Conservation (phyloP, 441 rosid genomes). For the Metrosideros polymorpha region DNA sequence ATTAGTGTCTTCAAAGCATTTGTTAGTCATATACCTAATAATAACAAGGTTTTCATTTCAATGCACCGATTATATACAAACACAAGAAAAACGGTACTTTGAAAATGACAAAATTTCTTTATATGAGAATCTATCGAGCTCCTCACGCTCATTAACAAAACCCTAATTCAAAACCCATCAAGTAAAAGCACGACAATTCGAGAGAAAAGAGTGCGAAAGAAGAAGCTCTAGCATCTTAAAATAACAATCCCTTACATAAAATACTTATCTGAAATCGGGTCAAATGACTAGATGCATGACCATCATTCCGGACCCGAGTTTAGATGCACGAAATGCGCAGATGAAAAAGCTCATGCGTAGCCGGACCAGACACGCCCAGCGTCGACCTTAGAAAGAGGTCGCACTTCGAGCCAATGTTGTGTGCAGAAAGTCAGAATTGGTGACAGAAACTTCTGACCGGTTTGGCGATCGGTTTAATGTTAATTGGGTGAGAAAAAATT, state of each 20-base stretch:
- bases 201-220: background rate
- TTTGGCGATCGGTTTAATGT: background rate
- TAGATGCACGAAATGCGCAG: background rate
- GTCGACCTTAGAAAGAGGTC: background rate
- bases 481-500: background rate
- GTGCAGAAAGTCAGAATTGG: background rate
- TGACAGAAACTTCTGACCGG: background rate
- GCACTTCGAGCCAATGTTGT: background rate
- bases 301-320: background rate
- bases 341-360: background rate
- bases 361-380: background rate
- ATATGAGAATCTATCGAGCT: too few species aligned
- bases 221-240: background rate
- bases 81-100: too few species aligned
- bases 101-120: background rate
- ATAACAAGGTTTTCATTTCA: background rate
- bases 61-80: background rate
- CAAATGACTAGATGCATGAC: background rate
- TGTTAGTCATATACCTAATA: background rate
- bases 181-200: background rate
- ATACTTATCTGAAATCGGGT: background rate
- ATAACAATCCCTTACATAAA: background rate
- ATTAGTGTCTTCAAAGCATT: background rate
- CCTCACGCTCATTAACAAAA: background rate
- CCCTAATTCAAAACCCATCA: background rate